phyloP scores from a whole-genome alignment of 2,329 filamentous ascomycete species.

The Colletotrichum spaethianum region DNA sequence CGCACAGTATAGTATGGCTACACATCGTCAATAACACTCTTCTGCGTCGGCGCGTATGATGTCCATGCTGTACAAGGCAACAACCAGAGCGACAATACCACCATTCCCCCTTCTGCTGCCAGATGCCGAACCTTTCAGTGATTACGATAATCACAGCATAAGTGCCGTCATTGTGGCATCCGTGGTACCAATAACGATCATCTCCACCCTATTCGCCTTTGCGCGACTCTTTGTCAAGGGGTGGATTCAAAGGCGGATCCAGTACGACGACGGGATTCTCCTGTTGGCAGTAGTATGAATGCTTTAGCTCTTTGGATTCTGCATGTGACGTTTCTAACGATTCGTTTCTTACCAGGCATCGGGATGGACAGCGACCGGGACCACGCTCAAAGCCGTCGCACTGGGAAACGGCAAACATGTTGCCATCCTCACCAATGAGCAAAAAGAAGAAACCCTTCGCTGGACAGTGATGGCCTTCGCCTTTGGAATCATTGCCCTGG shows the following conservation, averaged over 20 bases:
- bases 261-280: conserved; percentile 30
- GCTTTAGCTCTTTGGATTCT: too few relatives aligned
- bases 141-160: conserved; percentile 14
- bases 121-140: neutral
- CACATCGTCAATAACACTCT: neutral
- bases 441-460: conserved; percentile 49
- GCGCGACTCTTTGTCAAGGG: conserved; percentile 31
- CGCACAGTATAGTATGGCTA: neutral
- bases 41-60: conserved; percentile 31
- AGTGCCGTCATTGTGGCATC: conserved; percentile 20
- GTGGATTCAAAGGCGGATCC: conserved; percentile 25
- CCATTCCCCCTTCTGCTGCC: conserved; percentile 5
- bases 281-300: conserved; percentile 20
- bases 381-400: conserved; percentile 47
- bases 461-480: conserved; percentile 55
- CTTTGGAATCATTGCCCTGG: conserved; percentile 56
- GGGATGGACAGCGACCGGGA: conserved; percentile 30
- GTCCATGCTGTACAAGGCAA: conserved; percentile 19
- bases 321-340: neutral
- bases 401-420: conserved; percentile 58
- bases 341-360: neutral
- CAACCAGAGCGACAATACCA: conserved; percentile 28
- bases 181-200: conserved; percentile 23
- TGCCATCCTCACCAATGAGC: conserved; percentile 45
- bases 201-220: conserved; percentile 29